phyloP scores from a whole-genome alignment of 805 yeast species.

The Candida ponderosae region DNA sequence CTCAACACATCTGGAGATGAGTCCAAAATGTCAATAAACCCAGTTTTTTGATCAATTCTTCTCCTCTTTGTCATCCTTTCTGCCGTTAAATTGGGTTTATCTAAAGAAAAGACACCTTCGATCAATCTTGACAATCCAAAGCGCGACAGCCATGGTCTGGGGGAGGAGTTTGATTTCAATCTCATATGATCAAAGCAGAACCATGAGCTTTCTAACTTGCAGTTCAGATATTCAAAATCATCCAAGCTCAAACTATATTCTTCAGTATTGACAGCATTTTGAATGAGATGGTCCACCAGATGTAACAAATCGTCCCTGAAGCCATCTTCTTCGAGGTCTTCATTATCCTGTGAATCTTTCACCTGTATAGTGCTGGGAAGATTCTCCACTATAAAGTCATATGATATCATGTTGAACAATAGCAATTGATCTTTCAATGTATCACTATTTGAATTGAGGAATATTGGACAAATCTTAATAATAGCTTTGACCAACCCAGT shows the following conservation, averaged over 20 bases:
- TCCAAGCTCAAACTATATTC: conserved; percentile 1
- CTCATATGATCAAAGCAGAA: conserved; percentile 9
- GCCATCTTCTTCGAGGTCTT: not conserved
- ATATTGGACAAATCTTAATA: conserved; percentile 23
- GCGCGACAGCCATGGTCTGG: conserved; percentile 33
- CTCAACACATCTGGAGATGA: too few species aligned
- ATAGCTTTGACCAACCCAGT: conserved; percentile 32
- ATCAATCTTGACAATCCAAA: conserved; percentile 28
- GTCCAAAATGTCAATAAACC: conserved; percentile 12
- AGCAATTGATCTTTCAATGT: conserved; percentile 34
- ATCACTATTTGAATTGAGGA: conserved; percentile 34
- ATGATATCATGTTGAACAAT: conserved; percentile 36
- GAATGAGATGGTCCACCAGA: conserved; percentile 9
- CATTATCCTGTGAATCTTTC: conserved; percentile 4
- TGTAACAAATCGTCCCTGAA: conserved; percentile 7
- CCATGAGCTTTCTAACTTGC: conserved; percentile 10
- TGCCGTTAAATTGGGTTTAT: conserved; percentile 8
- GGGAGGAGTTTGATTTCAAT: conserved; percentile 2
- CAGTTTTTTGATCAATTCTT: conserved; percentile 18
- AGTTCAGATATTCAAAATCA: conserved; percentile 9
- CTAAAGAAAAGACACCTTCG: conserved; percentile 24
- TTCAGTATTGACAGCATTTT: not conserved
- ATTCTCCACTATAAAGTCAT: conserved; percentile 28
- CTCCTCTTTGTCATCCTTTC: conserved; percentile 13
- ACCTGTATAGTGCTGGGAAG: conserved; percentile 15